Base-by-base conservation (phyloP, 345 rosid genomes). In the Punica granatum region DNA sequence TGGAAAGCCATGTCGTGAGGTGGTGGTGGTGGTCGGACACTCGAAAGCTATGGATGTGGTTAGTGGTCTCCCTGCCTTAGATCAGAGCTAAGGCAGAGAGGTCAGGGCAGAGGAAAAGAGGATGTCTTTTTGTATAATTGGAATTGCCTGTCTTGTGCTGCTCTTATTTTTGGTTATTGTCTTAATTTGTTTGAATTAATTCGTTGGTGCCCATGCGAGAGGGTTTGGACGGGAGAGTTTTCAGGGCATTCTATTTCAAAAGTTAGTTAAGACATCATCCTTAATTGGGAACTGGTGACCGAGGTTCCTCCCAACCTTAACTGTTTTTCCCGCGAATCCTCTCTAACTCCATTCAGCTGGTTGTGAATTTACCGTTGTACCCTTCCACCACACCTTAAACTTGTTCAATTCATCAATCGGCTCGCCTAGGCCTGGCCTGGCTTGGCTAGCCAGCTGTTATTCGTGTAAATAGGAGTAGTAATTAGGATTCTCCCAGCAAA, bases 1-100 rank as follows among this genome's bases (percentile, higher is more conserved):
- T 92, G 96, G 75, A 92, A 92, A n/a, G 63, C 98, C 98, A 92
- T 92, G 60, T 62, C 41, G 23, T 6, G 1, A 11, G 34, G 49
- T 21, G 41, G 41, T 37, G 11, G 5, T 11, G 41, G 6, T 12
- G 18, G 31, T 44, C 28, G 15, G 28, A 26, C 7, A 31, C 26
- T 21, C 33, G 35, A 34, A 14, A 1, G 9, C n/a, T 14, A 1
- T 7, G 6, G 28, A 28, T 8, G 37, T 2, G 15, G 42, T 2
- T 18, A 25, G 46, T 15, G 23, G 28, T 28, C 60, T 41, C 72
- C 60, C 76, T 58, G 68, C 76, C 76, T 68, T 53, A 63, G 68
- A 63, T 51, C 53, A 30, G 63, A 62, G 64, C 76, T 54, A 73
- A 67, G 71, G 72, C 72, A 73, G 76, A 72, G 67, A 72, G 71